Evolutionary conservation across 202 grass and related monocot species (phyloP), one percentile per base, ranked within the genome.

Genomic region (Alloteropsis angusta): DNA sequence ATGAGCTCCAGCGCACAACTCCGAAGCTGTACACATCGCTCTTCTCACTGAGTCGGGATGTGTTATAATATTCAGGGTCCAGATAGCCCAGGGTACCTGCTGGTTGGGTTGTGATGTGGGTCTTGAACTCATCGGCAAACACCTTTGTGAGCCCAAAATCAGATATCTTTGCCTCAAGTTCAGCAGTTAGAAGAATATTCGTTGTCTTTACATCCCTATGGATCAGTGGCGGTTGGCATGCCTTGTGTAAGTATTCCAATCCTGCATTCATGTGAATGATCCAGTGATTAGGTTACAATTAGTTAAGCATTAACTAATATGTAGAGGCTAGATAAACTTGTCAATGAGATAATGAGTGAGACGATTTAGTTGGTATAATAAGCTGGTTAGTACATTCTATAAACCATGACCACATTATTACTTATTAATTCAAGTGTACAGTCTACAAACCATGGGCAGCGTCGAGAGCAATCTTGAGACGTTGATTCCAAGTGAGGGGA

Each of bases 121-220:
- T 93, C 36, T 11, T 23, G 3, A 34, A 52, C 3, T 84, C 78
- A 36, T 54, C 9, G 0, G 57, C 38, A 21, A 93, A 91, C 61
- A 55, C 86, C 67, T 85, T 97, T 0, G 72, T 89, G 16, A 97
- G 71, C 12, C 90, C 88, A 37, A 97, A 91, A 79, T 97, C 90
- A 18, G 90, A 72, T 66, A 97, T 89, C 53, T 93, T 97, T 1
- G 93, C 93, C 56, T 84, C 75, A 2, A 93, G 70, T 64, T 85
- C 68, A 50, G 66, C 87, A 53, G 75, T 79, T 5, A 97, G 66
- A 17, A 97, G 83, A 37, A 97, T 97, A 79, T 93, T 97, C 60
- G 54, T 88, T 4, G 90, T 80, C 69, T 97, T 93, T 21, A 97
- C 85, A 26, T 97, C 93, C 85, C 93, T 87, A 6, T 96, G 93